Evolutionary conservation across 352 stramenopile genomes (phyloP).

Genomic region (Aphanomyces astaci): DNA sequence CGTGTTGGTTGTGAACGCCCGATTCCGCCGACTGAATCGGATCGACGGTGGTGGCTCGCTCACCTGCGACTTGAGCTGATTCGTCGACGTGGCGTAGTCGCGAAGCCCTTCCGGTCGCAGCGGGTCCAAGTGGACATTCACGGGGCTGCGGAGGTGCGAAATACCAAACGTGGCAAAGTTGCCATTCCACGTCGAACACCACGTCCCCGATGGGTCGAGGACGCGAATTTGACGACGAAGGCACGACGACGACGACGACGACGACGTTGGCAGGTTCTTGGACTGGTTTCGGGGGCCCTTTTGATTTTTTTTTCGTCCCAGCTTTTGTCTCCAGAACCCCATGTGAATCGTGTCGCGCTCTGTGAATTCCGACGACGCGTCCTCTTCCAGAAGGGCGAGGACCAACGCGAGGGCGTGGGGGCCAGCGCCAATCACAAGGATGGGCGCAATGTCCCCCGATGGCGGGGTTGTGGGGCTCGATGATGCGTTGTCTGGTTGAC

Average conservation of each 20-base stretch:
- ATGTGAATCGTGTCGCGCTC: constrained; percentile 4
- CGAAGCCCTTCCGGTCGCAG: constrained; percentile 18
- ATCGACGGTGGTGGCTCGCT: neutral
- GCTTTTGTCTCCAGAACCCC: constrained; percentile 3
- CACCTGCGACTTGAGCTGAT: constrained; percentile 9
- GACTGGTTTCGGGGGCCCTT: no score
- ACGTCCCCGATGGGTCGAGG: constrained; percentile 13
- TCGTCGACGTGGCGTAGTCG: constrained; percentile 14
- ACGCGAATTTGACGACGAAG: constrained; percentile 5
- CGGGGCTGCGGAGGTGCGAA: constrained; percentile 16
- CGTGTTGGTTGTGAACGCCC: constrained; percentile 9
- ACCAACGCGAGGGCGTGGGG: constrained; percentile 18
- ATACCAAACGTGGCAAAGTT: constrained; percentile 24
- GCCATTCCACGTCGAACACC: constrained; percentile 15
- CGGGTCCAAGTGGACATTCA: constrained; percentile 18
- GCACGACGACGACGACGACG: neutral
- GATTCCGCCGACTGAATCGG: constrained; percentile 6
- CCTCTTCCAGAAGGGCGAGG: constrained; percentile 13
- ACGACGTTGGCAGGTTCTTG: no score
- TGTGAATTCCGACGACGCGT: constrained; percentile 8
- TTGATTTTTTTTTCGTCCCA: neutral
- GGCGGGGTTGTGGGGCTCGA: neutral
- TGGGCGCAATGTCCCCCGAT: neutral
- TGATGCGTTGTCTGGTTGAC: neutral
- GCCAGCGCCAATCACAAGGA: constrained; percentile 13